Evolutionary conservation across 2,329 filamentous ascomycete species (phyloP), one percentile per base, ranked within the genome.

Genomic region (Penicillium sp.): DNA sequence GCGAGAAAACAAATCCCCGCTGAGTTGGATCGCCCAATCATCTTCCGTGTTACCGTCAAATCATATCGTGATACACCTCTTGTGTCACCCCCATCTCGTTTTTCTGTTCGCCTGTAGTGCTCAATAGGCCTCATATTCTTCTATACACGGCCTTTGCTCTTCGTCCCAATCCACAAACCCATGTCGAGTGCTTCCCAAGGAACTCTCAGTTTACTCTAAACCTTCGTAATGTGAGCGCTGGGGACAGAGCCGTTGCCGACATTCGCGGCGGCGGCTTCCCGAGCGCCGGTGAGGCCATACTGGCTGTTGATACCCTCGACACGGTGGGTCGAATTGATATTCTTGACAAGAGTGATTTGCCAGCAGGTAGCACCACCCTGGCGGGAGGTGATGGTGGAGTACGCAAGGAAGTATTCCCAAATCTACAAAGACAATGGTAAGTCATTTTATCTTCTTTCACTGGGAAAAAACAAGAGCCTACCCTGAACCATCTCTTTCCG

Each of bases 401-500:
- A 93, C 66, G 91, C 91, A 64, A 96, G 86, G 87, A 96, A 96
- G 80, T 88, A 92, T 76, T 96, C 91, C 92, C 92, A 96, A 76
- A 95, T 95, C 88, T 91, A 62, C 23, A 48, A 8, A 41, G 45
- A 19, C 58, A 23, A 44, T 13, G 7, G 35, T 63, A 41, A 65
- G 60, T 35, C 23, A 11, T 30, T 48, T 29, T 11, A 2, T 7
- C 17, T 9, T 15, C 8, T 44, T 9, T 26, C 29, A 5, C 2
- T 11, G 1, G 30, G 35, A 8, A 19, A 11, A 41, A 15, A 29
- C 13, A 26, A 58, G 67, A 64, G 84, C 90, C 83, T 85, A 93
- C 91, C 78, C 94, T 89, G 87, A 91, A 99, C 95, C 95, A 99
- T 75, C 91, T 86, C 75, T 90, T 89, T 73, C 95, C 95, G 76